Base-by-base conservation (phyloP, 495 filamentous ascomycete genomes). In the Penicillium fimorum region DNA sequence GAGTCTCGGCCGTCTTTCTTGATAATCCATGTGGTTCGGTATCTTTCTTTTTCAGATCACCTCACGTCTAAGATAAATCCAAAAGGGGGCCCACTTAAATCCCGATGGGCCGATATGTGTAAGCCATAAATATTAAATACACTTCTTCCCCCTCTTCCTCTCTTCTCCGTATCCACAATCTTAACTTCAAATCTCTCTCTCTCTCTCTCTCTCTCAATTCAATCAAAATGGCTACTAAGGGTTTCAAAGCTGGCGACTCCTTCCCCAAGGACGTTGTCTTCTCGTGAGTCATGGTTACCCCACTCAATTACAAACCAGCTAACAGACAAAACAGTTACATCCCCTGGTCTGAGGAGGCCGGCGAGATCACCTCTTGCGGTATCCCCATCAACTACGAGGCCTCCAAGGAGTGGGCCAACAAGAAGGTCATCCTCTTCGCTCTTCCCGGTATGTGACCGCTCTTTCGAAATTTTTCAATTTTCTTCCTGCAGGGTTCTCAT, bases 371-470 rank as follows among this genome's bases (percentile, higher is more conserved):
- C 41, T 76, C 82, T 33, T 96, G 92, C 76, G 91, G 92, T 69
- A 82, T 87, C 50, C 88, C 89, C 61, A 83, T 84, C 67, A 81
- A 82, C 69, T 95, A 90, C 76, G 73, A 95, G 65, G 92, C 91
- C 70, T 89, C 84, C 79, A 87, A 91, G 72, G 89, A 95, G 64
- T 95, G 87, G 78, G 82, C 84, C 54, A 74, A 85, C 78, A 96
- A 96, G 82, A 96, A 94, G 76, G 88, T 93, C 55, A 87, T 96
- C 62, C 80, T 97, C 64, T 88, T 97, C 76, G 83, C 90, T 62
- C 88, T 96, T 53, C 92, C 92, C 55, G 92, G 85, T 69, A 51
- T 45, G 66, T 66, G 58, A 66, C 65, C 65, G 59, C 79, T 68
- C 55, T 73, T 69, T 48, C 22, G 15, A 18, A 32, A 54, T 18